Conservation (phyloP, 805 yeast genomes). For the Priceomyces medius region DNA sequence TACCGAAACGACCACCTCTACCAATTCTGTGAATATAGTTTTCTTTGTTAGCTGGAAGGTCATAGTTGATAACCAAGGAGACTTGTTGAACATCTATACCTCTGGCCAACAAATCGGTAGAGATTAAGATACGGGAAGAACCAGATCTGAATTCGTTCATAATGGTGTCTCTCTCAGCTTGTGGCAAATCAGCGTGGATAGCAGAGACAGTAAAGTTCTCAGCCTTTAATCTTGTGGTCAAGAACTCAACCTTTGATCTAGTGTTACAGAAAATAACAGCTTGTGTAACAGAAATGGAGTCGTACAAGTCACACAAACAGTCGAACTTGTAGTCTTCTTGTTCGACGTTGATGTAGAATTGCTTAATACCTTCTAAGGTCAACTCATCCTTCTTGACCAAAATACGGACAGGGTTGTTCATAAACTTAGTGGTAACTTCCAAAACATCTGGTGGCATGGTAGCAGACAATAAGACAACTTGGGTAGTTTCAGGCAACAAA, state of each 20-base stretch:
- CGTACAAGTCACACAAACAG: conserved; percentile 91
- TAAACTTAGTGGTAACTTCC: conserved; percentile 87
- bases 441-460: conserved; percentile 92
- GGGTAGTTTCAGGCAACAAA: conserved; percentile 82
- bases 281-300: conserved; percentile 92
- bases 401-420: conserved; percentile 92
- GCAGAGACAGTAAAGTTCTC: conserved; percentile 89
- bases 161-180: conserved; percentile 86
- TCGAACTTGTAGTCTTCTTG: conserved; percentile 94
- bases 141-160: conserved; percentile 97
- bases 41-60: conserved; percentile 84
- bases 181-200: conserved; percentile 96
- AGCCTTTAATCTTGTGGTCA: conserved; percentile 69
- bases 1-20: conserved; percentile 97
- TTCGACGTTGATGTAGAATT: conserved; percentile 86
- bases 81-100: conserved; percentile 99
- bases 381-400: conserved; percentile 94
- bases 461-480: conserved; percentile 93
- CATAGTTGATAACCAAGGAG: conserved; percentile 91
- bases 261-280: conserved; percentile 98
- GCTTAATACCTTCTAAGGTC: conserved; percentile 93
- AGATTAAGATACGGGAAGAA: conserved; percentile 84
- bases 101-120: conserved; percentile 95
- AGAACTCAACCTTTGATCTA: conserved; percentile 88
- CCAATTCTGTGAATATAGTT: conserved; percentile 98